Percentiles rank a stretch among this genome's conserved stretches.
These are phyloP conservation scores for Flaveria floridana DNA, from an alignment of 140 eudicot genomes.

Conservation along the genomic window DNA sequence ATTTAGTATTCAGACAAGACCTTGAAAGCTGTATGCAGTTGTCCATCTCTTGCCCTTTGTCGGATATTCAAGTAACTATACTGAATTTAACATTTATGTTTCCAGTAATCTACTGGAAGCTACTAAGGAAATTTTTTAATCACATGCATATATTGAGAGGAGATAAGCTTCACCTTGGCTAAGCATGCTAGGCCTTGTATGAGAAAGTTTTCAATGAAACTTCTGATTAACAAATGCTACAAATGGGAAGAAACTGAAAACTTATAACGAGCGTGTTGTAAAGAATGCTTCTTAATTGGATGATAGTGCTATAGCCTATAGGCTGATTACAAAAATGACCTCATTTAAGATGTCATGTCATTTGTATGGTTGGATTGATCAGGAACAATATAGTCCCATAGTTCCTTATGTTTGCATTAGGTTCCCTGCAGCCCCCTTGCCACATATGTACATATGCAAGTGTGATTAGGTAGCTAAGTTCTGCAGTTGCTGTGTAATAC, in stretches of 20 bases:
- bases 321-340: neutral
- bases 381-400: neutral
- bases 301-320: neutral
- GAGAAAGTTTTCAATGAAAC: neutral
- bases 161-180: conserved; percentile 5
- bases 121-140: neutral
- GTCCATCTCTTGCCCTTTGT: neutral
- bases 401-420: neutral
- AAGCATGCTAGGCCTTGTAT: neutral
- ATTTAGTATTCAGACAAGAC: neutral
- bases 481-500: conserved; percentile 11
- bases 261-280: conserved; percentile 1
- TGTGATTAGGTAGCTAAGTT: neutral
- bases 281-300: conserved; percentile 10
- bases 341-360: neutral
- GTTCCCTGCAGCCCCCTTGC: neutral
- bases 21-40: conserved; percentile 13
- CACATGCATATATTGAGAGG: neutral
- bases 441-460: conserved; percentile 5
- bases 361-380: conserved; percentile 17
- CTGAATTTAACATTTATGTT: neutral
- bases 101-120: conserved; percentile 8
- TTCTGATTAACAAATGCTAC: conserved; percentile 5
- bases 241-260: conserved; percentile 5
- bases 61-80: neutral